Percentiles rank a stretch among this genome's conserved stretches.
These are phyloP conservation scores for Massariosphaeria phaeospora DNA, from an alignment of 495 filamentous ascomycete genomes.

Conservation along the genomic window DNA sequence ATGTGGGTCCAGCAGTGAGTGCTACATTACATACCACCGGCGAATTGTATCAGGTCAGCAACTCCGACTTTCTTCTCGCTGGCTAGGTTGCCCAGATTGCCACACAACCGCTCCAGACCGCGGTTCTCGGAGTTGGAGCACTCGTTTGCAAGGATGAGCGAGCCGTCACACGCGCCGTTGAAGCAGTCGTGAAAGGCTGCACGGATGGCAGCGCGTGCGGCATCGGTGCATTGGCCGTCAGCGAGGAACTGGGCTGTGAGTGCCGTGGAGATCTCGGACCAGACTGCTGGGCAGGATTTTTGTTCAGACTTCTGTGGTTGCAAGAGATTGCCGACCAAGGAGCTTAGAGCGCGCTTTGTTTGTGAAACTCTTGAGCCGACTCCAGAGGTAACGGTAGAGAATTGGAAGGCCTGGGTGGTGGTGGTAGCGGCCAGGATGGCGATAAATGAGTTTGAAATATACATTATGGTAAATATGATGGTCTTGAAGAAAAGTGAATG, in stretches of 20 bases:
- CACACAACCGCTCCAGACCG: constrained; percentile 19
- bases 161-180: constrained; percentile 34
- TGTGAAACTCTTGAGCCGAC: constrained; percentile 1
- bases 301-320: constrained; percentile 4
- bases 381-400: constrained; percentile 15
- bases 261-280: constrained; percentile 21
- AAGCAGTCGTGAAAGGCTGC: constrained; percentile 36
- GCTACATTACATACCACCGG: constrained; percentile 22
- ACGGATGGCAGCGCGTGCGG: constrained; percentile 33
- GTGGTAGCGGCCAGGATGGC: constrained; percentile 13
- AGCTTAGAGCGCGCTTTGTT: constrained; percentile 6
- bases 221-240: constrained; percentile 29
- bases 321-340: background rate
- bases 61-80: constrained; percentile 24
- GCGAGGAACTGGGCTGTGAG: constrained; percentile 28
- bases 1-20: background rate
- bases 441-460: constrained; percentile 24
- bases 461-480: constrained; percentile 12
- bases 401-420: constrained; percentile 16
- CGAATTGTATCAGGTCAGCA: constrained; percentile 35
- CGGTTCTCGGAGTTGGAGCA: constrained; percentile 25
- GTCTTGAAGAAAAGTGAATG: background rate
- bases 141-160: constrained; percentile 32
- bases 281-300: constrained; percentile 27
- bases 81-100: constrained; percentile 13